A percentile compares a stretch with the other conserved stretches of the same genome.
These are phyloP conservation scores for Echinochloa phyllopogon DNA, from an alignment of 176 grass and related monocot genomes.

Conservation along the genomic window DNA sequence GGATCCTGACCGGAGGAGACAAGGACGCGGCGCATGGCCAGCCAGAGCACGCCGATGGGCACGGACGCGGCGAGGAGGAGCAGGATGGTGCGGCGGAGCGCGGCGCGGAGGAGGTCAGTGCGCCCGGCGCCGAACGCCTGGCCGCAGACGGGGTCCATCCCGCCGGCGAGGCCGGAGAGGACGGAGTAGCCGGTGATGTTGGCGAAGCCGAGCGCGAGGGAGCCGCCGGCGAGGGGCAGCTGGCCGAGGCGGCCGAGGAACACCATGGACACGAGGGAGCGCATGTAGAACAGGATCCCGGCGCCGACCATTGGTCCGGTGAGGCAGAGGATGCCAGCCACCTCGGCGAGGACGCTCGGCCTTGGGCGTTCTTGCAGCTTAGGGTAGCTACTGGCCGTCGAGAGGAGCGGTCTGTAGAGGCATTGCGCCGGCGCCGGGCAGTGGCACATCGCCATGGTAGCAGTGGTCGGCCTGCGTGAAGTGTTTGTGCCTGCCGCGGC, in stretches of 20 bases:
- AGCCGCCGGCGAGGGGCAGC: slow-evolving; percentile 78
- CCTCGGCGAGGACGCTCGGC: slow-evolving; percentile 47
- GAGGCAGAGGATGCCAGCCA: slow-evolving; percentile 62
- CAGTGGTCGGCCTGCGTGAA: background rate
- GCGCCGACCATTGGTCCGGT: slow-evolving; percentile 70
- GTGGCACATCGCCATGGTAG: slow-evolving; percentile 50
- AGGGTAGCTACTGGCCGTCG: slow-evolving; percentile 24
- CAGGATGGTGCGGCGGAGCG: slow-evolving; percentile 71
- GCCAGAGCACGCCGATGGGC: slow-evolving; percentile 69
- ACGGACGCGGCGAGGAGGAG: slow-evolving; percentile 66
- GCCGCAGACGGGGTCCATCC: slow-evolving; percentile 89
- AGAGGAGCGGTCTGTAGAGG: slow-evolving; percentile 41
- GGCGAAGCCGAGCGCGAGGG: slow-evolving; percentile 85
- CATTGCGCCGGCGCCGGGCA: slow-evolving; percentile 54
- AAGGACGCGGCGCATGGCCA: slow-evolving; percentile 69
- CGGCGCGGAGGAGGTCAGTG: slow-evolving; percentile 57
- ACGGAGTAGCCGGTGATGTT: slow-evolving; percentile 97
- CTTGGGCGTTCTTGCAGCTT: slow-evolving; percentile 38
- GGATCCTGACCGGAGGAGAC: slow-evolving; percentile 69
- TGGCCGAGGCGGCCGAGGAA: slow-evolving; percentile 83
- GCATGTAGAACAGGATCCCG: slow-evolving; percentile 73
- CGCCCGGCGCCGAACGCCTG: slow-evolving; percentile 82
- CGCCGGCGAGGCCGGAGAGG: slow-evolving; percentile 83
- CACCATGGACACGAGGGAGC: slow-evolving; percentile 82
- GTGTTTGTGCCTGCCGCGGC: slow-evolving; percentile 29